Conservation (phyloP, 169 alveolate species). For the Eimeria praecox region DNA sequence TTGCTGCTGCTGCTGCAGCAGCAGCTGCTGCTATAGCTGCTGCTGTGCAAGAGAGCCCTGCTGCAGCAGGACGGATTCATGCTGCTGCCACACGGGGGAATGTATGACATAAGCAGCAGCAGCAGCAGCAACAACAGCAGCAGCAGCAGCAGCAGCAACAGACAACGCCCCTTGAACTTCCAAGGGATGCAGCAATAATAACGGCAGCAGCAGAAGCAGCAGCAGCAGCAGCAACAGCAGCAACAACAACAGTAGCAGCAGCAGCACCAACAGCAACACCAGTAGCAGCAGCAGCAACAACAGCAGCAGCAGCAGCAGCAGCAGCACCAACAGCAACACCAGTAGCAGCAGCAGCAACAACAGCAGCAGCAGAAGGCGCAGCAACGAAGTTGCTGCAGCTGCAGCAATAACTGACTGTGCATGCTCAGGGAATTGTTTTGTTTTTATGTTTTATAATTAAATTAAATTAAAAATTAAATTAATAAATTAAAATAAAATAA, state of each 20-base stretch:
- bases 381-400: neutral
- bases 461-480: too few species aligned
- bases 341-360: too few species aligned
- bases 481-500: too few species aligned
- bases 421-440: neutral
- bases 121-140: neutral
- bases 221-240: neutral
- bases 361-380: too few species aligned
- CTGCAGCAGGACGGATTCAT: too few species aligned
- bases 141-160: conserved; percentile 20
- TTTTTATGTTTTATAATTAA: too few species aligned
- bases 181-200: neutral
- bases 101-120: too few species aligned
- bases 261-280: conserved; percentile 12
- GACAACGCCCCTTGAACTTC: neutral
- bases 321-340: neutral
- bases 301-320: neutral
- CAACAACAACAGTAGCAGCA: neutral
- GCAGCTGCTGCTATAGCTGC: too few species aligned
- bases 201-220: neutral
- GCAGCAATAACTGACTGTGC: neutral
- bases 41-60: too few species aligned
- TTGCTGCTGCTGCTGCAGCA: too few species aligned
- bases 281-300: neutral
- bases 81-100: too few species aligned